A percentile compares a stretch with the other conserved stretches of the same genome.
Conservation (phyloP, 495 filamentous ascomycete species). For the Penicillium goetzii region DNA sequence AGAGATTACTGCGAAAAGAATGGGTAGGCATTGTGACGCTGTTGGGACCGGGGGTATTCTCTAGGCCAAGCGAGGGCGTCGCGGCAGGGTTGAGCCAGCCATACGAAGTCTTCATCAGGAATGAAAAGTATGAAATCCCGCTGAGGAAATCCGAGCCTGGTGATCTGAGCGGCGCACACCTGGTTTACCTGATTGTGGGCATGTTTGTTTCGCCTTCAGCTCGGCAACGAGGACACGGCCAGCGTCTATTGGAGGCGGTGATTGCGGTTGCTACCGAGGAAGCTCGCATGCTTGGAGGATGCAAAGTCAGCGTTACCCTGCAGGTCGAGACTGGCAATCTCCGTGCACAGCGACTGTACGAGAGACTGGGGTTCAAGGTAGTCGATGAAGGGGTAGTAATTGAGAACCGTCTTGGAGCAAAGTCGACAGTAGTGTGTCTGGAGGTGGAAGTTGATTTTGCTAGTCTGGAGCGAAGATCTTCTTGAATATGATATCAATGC, state of each 20-base stretch:
- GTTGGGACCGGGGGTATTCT: constrained; percentile 31
- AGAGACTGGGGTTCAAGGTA: constrained; percentile 47
- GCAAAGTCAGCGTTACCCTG: constrained; percentile 32
- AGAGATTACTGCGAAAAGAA: constrained; percentile 20
- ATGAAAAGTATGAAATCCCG: constrained; percentile 12
- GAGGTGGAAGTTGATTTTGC: constrained; percentile 9
- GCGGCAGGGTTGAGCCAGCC: constrained; percentile 10
- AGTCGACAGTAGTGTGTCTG: constrained; percentile 8
- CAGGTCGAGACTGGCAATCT: constrained; percentile 45
- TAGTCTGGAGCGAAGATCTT: not conserved
- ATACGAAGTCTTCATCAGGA: constrained; percentile 18
- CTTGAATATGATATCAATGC: not conserved
- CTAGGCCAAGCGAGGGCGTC: constrained; percentile 24
- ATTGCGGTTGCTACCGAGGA: constrained; percentile 32
- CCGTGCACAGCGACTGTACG: constrained; percentile 47
- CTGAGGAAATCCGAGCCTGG: constrained; percentile 13
- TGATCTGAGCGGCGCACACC: constrained; percentile 30
- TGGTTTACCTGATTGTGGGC: constrained; percentile 32
- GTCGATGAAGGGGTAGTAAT: constrained; percentile 27
- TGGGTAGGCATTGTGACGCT: constrained; percentile 37
- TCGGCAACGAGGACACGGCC: constrained; percentile 48
- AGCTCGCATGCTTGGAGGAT: constrained; percentile 25
- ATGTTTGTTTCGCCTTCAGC: constrained; percentile 52
- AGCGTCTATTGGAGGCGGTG: constrained; percentile 41
- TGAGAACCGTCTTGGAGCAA: constrained; percentile 1